phyloP scores from a whole-genome alignment of 2,329 filamentous ascomycete genomes.

The Acrocalymma vagum region DNA sequence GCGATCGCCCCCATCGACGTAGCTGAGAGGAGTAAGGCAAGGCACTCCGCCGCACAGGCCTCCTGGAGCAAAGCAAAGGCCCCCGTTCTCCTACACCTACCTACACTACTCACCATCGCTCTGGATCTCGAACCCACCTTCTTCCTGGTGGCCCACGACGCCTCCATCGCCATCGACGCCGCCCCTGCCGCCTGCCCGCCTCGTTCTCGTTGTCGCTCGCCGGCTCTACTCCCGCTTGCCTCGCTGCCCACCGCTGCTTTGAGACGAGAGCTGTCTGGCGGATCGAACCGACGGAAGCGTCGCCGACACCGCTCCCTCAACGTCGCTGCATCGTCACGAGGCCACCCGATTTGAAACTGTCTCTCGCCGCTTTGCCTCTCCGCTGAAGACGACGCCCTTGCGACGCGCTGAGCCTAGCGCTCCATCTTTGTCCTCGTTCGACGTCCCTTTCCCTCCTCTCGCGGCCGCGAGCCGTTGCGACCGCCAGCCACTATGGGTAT shows the following conservation, averaged over 20 bases:
- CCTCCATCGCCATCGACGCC: conserved; percentile 10
- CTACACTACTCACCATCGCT: conserved; percentile 10
- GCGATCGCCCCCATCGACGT: no score
- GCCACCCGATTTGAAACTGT: conserved; percentile 25
- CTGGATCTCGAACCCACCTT: conserved; percentile 3
- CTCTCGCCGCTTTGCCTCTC: conserved; percentile 24
- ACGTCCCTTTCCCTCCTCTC: conserved; percentile 26
- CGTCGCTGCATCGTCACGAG: conserved; percentile 30
- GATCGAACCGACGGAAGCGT: conserved; percentile 29
- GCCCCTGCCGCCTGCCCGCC: conserved; percentile 10
- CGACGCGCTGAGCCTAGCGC: conserved; percentile 42
- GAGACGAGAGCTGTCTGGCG: conserved; percentile 23
- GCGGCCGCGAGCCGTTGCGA: conserved; percentile 40
- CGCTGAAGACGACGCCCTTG: conserved; percentile 21
- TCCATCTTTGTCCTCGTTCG: conserved; percentile 30
- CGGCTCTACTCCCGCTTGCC: neutral
- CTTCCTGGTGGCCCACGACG: conserved; percentile 5
- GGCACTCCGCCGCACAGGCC: neutral
- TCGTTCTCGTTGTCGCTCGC: conserved; percentile 17
- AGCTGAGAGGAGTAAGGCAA: no score
- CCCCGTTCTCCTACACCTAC: conserved; percentile 3
- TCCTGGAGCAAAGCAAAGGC: neutral
- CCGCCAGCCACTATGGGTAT: conserved; percentile 75
- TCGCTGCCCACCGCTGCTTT: neutral
- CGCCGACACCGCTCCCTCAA: conserved; percentile 19